Conservation (phyloP, 2,329 filamentous ascomycete species). For the Penicillium sp. region DNA sequence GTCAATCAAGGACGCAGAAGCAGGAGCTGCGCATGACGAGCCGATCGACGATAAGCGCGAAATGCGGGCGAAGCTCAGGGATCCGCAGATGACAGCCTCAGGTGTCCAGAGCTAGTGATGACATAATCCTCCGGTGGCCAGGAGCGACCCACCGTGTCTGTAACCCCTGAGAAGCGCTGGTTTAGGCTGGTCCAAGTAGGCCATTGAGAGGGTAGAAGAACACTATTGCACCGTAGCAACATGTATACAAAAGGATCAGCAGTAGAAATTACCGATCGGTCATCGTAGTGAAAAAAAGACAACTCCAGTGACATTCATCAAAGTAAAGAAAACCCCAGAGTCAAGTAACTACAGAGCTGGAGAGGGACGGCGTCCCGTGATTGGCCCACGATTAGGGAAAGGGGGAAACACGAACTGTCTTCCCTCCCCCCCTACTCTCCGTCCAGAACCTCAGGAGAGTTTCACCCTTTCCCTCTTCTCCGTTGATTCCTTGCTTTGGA, state of each 20-base stretch:
- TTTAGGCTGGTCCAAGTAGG: no score
- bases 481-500: constrained; percentile 20
- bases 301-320: no score
- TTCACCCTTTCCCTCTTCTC: constrained; percentile 23
- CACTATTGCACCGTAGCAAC: no score
- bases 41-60: constrained; percentile 24
- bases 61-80: constrained; percentile 23
- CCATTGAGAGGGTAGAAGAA: no score
- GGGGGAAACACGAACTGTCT: constrained; percentile 32
- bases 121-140: constrained; percentile 24
- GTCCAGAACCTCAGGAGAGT: constrained; percentile 29
- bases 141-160: constrained; percentile 25
- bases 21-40: not conserved
- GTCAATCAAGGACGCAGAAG: no score
- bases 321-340: not conserved
- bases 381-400: constrained; percentile 28
- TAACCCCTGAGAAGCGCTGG: constrained; percentile 31
- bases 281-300: no score
- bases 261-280: no score
- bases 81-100: constrained; percentile 15
- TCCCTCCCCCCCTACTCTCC: constrained; percentile 23
- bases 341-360: constrained; percentile 28
- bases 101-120: not conserved
- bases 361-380: constrained; percentile 21
- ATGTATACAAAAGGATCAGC: no score